These are phyloP conservation scores for Perilla frutescens DNA, from an alignment of 257 asterid genomes.

Conservation along the genomic window DNA sequence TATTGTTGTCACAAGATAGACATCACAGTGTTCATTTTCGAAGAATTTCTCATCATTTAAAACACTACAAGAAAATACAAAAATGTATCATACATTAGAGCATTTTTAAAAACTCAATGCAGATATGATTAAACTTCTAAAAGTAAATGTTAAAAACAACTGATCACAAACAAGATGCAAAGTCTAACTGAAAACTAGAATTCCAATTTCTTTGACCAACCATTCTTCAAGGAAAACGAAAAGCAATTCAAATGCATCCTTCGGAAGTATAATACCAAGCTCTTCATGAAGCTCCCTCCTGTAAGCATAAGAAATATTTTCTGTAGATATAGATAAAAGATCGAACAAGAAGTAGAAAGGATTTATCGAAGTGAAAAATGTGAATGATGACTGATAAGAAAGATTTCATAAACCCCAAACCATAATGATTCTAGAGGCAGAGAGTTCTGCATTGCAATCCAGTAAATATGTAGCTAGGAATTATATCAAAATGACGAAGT, in stretches of 20 bases:
- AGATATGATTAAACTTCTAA: conserved; percentile 14
- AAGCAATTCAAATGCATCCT: conserved; percentile 86
- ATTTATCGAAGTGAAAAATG: neutral
- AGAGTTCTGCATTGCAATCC: neutral
- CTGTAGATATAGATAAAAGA: neutral
- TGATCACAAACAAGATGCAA: conserved; percentile 14
- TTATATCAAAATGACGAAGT: neutral
- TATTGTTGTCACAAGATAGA: conserved; percentile 86
- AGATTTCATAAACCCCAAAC: conserved; percentile 6
- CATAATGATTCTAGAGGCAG: conserved; percentile 1
- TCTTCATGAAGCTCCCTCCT: conserved; percentile 99
- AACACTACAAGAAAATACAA: conserved; percentile 61
- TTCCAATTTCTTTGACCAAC: conserved; percentile 55
- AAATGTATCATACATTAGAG: conserved; percentile 4
- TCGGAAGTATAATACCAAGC: conserved; percentile 88
- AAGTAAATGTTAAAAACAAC: conserved; percentile 2
- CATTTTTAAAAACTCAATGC: no score
- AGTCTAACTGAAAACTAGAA: conserved; percentile 29
- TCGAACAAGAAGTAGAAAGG: neutral
- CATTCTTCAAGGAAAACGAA: conserved; percentile 80
- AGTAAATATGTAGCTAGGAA: no score
- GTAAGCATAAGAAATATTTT: conserved; percentile 38
- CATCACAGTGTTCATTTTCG: conserved; percentile 90
- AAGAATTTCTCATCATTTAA: conserved; percentile 72
- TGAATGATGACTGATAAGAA: neutral